A percentile compares a stretch with the other conserved stretches of the same genome.
These are phyloP conservation scores for Xylariaceae sp. DNA, from an alignment of 2,329 filamentous ascomycete genomes.

Conservation along the genomic window DNA sequence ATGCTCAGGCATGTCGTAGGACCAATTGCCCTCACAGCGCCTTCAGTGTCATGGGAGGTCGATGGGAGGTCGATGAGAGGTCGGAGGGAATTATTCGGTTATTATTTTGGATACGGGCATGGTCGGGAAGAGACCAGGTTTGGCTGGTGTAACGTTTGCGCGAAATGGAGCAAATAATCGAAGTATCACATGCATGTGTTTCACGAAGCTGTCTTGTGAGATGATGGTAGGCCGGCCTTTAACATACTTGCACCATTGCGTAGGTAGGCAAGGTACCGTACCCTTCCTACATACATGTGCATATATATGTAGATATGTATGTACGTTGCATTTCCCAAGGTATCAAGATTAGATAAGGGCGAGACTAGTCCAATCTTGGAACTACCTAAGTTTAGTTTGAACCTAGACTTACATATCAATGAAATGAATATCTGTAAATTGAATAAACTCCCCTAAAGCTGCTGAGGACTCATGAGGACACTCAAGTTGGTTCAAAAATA, in stretches of 20 bases:
- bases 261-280: too few relatives aligned
- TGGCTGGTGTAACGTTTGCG: not conserved
- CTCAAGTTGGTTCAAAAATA: too few relatives aligned
- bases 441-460: too few relatives aligned
- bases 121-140: conserved; percentile 2
- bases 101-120: conserved; percentile 13
- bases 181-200: conserved; percentile 26
- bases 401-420: too few relatives aligned
- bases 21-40: conserved; percentile 32
- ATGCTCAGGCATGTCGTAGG: conserved; percentile 56
- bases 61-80: not conserved
- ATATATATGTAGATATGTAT: too few relatives aligned
- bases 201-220: conserved; percentile 3
- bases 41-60: conserved; percentile 32
- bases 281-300: too few relatives aligned
- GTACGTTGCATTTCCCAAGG: too few relatives aligned
- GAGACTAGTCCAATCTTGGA: too few relatives aligned
- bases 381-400: too few relatives aligned
- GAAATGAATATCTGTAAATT: too few relatives aligned
- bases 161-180: not conserved
- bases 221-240: not conserved
- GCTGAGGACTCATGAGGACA: too few relatives aligned
- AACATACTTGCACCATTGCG: not conserved
- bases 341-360: too few relatives aligned
- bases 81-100: not conserved